Conservation (phyloP, 345 rosid species). For the Sapria himalayana region DNA sequence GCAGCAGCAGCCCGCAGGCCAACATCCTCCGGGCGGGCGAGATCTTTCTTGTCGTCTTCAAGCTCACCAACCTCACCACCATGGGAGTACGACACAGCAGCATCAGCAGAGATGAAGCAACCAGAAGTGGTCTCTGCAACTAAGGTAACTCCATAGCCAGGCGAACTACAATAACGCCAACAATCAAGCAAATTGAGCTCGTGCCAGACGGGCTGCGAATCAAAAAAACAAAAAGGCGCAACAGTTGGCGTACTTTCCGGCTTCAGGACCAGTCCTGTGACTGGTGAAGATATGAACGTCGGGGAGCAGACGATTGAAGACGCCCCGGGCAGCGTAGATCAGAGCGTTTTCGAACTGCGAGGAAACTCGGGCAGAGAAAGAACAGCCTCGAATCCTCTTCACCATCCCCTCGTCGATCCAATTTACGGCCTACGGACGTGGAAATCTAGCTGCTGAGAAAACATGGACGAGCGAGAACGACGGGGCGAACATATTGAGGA, state of each 20-base stretch:
- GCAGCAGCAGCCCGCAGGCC: constrained; percentile 61
- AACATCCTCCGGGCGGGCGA: constrained; percentile 49
- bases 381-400: constrained; percentile 66
- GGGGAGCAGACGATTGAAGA: constrained; percentile 63
- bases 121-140: constrained; percentile 83
- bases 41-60: constrained; percentile 32
- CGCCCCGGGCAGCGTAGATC: constrained; percentile 77
- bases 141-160: constrained; percentile 78
- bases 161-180: constrained; percentile 35
- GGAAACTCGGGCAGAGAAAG: constrained; percentile 62
- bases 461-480: too few relatives aligned
- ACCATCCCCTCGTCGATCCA: constrained; percentile 91
- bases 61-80: constrained; percentile 27
- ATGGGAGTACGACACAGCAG: constrained; percentile 33
- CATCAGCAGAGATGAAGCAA: constrained; percentile 62
- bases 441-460: too few relatives aligned
- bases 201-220: neutral
- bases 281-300: constrained; percentile 68
- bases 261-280: constrained; percentile 46
- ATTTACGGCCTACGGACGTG: constrained; percentile 40
- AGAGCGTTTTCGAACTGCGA: constrained; percentile 52
- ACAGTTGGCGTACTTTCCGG: constrained; percentile 62
- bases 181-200: constrained; percentile 3
- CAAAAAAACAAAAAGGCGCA: neutral
- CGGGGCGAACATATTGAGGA: too few relatives aligned